Conservation (phyloP, 169 alveolate genomes). For the Pseudocohnilembus persalinus region DNA sequence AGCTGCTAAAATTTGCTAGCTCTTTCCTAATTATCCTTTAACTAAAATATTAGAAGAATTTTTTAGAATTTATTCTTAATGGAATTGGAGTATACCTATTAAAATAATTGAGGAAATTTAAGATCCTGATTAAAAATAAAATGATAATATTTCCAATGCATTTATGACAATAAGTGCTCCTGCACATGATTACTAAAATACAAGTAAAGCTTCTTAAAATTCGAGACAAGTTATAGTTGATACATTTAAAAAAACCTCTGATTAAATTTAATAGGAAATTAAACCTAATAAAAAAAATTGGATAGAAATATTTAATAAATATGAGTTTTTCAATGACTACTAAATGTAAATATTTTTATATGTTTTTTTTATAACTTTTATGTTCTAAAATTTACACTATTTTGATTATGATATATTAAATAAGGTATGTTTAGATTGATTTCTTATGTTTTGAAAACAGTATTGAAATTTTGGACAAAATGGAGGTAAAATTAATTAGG, state of each 20-base stretch:
- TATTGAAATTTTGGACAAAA: background rate
- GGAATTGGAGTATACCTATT: constrained; percentile 71
- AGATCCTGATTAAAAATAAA: background rate
- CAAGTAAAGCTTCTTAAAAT: background rate
- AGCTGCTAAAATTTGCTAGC: constrained; percentile 69
- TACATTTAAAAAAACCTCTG: background rate
- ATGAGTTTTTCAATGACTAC: background rate
- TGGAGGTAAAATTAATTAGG: background rate
- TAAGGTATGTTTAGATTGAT: background rate
- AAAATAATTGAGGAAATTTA: background rate
- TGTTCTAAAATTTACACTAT: too few relatives aligned
- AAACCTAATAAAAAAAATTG: too few relatives aligned
- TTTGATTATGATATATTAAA: too few relatives aligned
- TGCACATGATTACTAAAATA: background rate
- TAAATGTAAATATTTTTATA: background rate
- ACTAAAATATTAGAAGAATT: constrained; percentile 64
- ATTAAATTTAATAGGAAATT: background rate
- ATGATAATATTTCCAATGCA: background rate
- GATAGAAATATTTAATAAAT: too few relatives aligned
- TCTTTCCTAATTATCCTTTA: constrained; percentile 64
- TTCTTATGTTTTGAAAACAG: background rate
- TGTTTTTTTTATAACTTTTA: too few relatives aligned
- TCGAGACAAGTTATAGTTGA: background rate
- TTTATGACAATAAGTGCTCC: background rate
- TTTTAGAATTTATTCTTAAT: constrained; percentile 55